Conservation (phyloP, 1,284 basidiomycete genomes). For the Mixia osmundae region DNA sequence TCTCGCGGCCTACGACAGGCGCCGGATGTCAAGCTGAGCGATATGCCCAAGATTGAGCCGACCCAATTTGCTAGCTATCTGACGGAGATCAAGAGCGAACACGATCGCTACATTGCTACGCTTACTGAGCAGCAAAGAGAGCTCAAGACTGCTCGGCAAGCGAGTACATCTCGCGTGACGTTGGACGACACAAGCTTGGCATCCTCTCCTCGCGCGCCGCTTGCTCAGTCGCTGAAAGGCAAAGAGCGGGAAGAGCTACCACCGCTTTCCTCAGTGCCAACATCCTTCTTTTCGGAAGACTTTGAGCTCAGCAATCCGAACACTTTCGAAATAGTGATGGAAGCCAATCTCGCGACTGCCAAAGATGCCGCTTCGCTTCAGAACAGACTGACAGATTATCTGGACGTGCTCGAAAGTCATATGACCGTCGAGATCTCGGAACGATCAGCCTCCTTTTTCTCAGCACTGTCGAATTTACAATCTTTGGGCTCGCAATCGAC, state of each 20-base stretch:
- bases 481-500: conserved; percentile 72
- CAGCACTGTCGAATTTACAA: conserved; percentile 79
- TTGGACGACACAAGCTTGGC: conserved; percentile 1
- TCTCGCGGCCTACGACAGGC: conserved; percentile 6
- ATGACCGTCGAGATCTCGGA: conserved; percentile 77
- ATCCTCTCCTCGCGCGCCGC: conserved; percentile 3
- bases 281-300: conserved; percentile 46
- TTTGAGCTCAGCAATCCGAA: conserved; percentile 71
- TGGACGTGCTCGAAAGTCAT: conserved; percentile 85
- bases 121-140: background rate
- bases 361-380: conserved; percentile 29
- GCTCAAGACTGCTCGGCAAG: background rate
- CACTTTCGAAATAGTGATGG: conserved; percentile 61
- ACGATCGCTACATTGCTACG: conserved; percentile 7
- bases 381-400: conserved; percentile 77
- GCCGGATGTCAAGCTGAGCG: conserved; percentile 4
- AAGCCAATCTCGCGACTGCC: conserved; percentile 22
- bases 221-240: conserved; percentile 4
- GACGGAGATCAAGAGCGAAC: conserved; percentile 8
- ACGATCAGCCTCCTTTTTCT: conserved; percentile 83
- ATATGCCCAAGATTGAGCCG: conserved; percentile 5
- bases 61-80: conserved; percentile 10
- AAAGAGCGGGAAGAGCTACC: conserved; percentile 26
- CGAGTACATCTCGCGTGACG: conserved; percentile 1
- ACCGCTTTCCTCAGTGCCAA: conserved; percentile 50